Evolutionary conservation across 768 basidiomycete genomes (phyloP).

Genomic region (Mycena galericulata): DNA sequence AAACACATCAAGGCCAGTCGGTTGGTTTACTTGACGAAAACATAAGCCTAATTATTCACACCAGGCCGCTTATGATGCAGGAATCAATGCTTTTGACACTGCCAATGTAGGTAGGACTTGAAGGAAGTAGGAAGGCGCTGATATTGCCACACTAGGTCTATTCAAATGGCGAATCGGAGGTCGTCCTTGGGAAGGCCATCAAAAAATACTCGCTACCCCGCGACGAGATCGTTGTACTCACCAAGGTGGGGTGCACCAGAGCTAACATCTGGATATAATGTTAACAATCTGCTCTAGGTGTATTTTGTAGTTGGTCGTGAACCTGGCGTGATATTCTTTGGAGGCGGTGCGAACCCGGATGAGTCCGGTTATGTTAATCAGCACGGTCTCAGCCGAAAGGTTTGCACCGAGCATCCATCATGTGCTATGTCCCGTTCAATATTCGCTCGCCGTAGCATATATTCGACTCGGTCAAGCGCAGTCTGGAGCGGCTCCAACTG

Average conservation of each 20-base stretch:
- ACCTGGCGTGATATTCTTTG: constrained; percentile 25
- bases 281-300: constrained; percentile 47
- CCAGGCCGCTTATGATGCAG: constrained; percentile 60
- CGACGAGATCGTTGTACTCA: constrained; percentile 82
- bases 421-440: neutral
- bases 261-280: no score
- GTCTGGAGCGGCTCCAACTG: constrained; percentile 74
- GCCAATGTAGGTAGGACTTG: constrained; percentile 51
- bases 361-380: constrained; percentile 67
- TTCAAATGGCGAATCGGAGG: constrained; percentile 74
- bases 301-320: constrained; percentile 47
- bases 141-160: constrained; percentile 57
- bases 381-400: constrained; percentile 60
- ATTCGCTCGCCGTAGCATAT: constrained; percentile 63
- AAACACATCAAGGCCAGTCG: constrained; percentile 49
- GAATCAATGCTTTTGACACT: constrained; percentile 73
- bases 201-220: constrained; percentile 75
- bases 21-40: no score
- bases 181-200: constrained; percentile 79
- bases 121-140: neutral
- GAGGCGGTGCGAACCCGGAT: constrained; percentile 43
- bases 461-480: constrained; percentile 73
- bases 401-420: constrained; percentile 22
- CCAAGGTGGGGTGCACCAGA: constrained; percentile 61
- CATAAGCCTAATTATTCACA: neutral